Base-by-base conservation (phyloP, 2,329 filamentous ascomycete species). In the Penicillium sp. region DNA sequence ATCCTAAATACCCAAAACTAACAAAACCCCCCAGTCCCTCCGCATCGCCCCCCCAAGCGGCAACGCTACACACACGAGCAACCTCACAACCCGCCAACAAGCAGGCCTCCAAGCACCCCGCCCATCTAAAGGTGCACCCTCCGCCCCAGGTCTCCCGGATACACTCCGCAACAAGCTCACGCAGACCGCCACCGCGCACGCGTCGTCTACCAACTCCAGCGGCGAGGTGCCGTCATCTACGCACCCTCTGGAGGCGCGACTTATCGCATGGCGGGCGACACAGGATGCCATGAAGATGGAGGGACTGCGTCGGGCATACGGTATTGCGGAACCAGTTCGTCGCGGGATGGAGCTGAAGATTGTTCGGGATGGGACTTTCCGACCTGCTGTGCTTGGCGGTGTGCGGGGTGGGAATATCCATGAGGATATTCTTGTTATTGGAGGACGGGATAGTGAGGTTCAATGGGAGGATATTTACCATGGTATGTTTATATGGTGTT, bases 261-360 rank as follows among this genome's bases (percentile, higher is more conserved):
- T 99, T 56, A 84, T 88, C 69, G 84, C 87, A 71, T 99, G 94
- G 94, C 90, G 93, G 76, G 82, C 87, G 56, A 96, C 92, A 40
- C 93, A 97, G 78, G 88, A 96, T 67, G 75, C 80, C 33, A 77
- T 96, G 72, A 94, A 95, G 77, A 94, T 96, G 89, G 87, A 92
- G 78, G 83, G 86, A 50, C 84, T 97, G 67, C 87, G 91, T 62
- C 89, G 91, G 63, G 87, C 90, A 44, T 97, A 91, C 75, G 94
- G 94, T 62, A 88, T 97, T 68, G 90, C 89, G 26, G 94, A 97
- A 83, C 94, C 94, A 3, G 86, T 97, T 67, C 86, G 91, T 55
- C 86, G 93, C 52, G 90, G 88, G 59, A 97, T 99, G 94, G 94
- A 99, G 81, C 82, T 96, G 73, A 90, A 91, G 84, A 93, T 96